These are phyloP conservation scores for Blastomyces percursus DNA, from an alignment of 2,329 filamentous ascomycete genomes.

Conservation along the genomic window DNA sequence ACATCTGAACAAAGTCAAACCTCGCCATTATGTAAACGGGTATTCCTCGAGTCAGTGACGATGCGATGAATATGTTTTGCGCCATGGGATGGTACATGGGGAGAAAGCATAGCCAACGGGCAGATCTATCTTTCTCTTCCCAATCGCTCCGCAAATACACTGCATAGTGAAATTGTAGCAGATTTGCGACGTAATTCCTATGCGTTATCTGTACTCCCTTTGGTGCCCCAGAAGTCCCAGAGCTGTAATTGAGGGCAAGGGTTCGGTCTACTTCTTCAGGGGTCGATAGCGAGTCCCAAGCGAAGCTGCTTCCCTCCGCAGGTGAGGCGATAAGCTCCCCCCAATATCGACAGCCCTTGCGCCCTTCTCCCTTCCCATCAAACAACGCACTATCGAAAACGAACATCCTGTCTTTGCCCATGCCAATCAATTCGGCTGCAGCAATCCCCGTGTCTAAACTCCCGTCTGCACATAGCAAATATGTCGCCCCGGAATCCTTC, in stretches of 20 bases:
- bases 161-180: constrained; percentile 47
- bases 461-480: constrained; percentile 53
- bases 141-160: constrained; percentile 40
- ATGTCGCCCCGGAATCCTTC: constrained; percentile 55
- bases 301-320: constrained; percentile 45
- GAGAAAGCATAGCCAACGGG: constrained; percentile 53
- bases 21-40: constrained; percentile 68
- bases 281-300: constrained; percentile 45
- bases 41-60: constrained; percentile 44
- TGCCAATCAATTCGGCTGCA: constrained; percentile 49
- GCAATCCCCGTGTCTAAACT: constrained; percentile 54
- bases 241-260: constrained; percentile 65
- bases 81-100: constrained; percentile 67
- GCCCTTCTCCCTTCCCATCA: constrained; percentile 29
- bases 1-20: constrained; percentile 64
- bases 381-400: constrained; percentile 51
- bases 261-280: constrained; percentile 32
- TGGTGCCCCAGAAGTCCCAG: constrained; percentile 64
- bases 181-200: constrained; percentile 62
- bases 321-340: constrained; percentile 46
- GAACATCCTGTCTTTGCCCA: constrained; percentile 49
- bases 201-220: constrained; percentile 81
- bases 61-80: constrained; percentile 60
- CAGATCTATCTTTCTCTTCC: constrained; percentile 33
- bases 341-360: constrained; percentile 49